Evolutionary conservation across 176 grass and related monocot species (phyloP), one percentile per base, ranked within the genome.

Genomic region (Aegilops bicornis): DNA sequence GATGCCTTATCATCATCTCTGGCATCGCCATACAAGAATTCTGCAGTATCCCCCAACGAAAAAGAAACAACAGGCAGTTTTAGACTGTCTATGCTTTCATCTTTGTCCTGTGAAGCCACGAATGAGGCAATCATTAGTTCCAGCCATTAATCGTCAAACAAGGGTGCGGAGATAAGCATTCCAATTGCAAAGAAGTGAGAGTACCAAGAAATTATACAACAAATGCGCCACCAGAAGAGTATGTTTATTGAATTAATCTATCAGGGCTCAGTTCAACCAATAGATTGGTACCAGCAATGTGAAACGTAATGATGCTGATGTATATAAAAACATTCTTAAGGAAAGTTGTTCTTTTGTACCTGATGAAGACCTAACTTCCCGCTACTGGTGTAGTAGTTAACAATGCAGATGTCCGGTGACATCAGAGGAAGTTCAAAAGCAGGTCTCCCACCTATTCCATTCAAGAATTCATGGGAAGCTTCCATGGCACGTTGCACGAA

Each of bases 1-100:
- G 85, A 87, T 52, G 79, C 71, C 35, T 82, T 90, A 4, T 72
- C 64, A 0, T 4, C 58, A 14, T 93, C 77, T 47, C 85, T 90
- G 22, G 1, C 25, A 25, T 87, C 82, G 3, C 85, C 91, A 60
- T 85, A 93, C 81, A 93, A 73, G 82, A 93, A 93, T 25, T 93
- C 88, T 12, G 91, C 73, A 47, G 88, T 90, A 27, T 93, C 85
- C 0, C 91, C 91, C 31, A 90, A 16, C 0, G 92, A 91, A 73
- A 94, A 91, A 8, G 86, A 94, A 78, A 94, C 89, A 45, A 94
- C 89, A 80, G 89, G 92, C 85, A 94, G 76, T 71, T 86, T 91
- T 6, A 27, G 27, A 27, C 27, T 27, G 27, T 0, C 2, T 80
- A 91, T n/a, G 31, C 83, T 94, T 86, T 94, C 92, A 66, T 86